Conservation (phyloP, 2,329 filamentous ascomycete species). For the Aureobasidium lini region DNA sequence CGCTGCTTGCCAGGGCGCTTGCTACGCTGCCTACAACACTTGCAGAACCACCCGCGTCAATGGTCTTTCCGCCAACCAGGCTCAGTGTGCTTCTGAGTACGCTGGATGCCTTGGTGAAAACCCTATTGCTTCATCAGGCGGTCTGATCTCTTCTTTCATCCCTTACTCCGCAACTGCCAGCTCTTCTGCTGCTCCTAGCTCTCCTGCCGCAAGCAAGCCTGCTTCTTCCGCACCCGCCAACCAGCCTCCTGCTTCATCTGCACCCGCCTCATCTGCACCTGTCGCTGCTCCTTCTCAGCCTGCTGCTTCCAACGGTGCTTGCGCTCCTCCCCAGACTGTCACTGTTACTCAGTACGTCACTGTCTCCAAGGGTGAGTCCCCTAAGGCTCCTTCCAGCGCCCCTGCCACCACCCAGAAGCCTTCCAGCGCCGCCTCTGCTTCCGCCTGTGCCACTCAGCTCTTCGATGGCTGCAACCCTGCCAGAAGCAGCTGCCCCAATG, state of each 20-base stretch:
- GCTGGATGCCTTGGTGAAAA: slow-evolving; percentile 10
- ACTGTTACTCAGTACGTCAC: slow-evolving; percentile 6
- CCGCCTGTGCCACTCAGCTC: not conserved
- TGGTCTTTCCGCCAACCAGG: not conserved
- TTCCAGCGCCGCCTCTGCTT: not conserved
- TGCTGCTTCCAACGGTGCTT: not conserved
- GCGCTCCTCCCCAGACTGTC: not conserved
- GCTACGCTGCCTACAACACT: not conserved
- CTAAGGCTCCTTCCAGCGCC: not conserved
- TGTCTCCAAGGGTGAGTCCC: not conserved
- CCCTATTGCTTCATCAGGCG: not conserved
- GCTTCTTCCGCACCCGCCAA: not conserved
- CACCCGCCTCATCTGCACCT: not conserved
- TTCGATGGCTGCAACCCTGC: not conserved
- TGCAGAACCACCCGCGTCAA: not conserved
- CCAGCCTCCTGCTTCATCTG: too few species aligned
- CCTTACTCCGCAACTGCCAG: not conserved
- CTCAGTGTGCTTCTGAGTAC: not conserved
- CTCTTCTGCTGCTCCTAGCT: not conserved
- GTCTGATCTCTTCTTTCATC: slow-evolving; percentile 11
- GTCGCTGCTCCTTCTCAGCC: not conserved
- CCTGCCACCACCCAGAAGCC: not conserved
- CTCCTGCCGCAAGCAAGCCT: not conserved
- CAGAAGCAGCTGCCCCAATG: not conserved
- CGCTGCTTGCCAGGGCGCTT: not conserved